Evolutionary conservation across 306 rosid genomes (phyloP).

Genomic region (Fragaria vesca): DNA sequence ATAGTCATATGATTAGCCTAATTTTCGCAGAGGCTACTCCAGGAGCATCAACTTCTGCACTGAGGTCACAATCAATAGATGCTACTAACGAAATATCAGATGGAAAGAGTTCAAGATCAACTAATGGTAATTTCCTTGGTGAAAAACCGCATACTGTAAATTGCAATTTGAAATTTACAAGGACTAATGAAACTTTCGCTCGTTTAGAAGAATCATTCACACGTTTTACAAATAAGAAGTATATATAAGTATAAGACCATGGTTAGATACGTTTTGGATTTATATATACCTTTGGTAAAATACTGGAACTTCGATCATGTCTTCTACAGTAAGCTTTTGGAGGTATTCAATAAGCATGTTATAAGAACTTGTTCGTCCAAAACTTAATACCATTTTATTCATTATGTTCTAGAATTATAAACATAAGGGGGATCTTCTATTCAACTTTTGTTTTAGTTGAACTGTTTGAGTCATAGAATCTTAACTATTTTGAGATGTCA

Average conservation of each 20-base stretch:
- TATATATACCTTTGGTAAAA: neutral
- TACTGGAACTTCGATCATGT: neutral
- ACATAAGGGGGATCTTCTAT: neutral
- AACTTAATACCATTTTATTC: neutral
- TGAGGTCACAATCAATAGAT: neutral
- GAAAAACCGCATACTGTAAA: neutral
- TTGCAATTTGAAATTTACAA: neutral
- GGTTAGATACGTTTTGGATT: neutral
- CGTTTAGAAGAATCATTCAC: neutral
- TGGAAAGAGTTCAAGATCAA: neutral
- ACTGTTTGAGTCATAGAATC: neutral
- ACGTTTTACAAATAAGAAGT: neutral
- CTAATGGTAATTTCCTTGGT: neutral
- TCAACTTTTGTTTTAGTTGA: neutral
- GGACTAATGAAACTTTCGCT: neutral
- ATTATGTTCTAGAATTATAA: neutral
- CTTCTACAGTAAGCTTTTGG: neutral
- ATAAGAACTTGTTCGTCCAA: neutral
- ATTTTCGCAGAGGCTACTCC: slow-evolving; percentile 10
- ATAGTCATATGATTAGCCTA: neutral
- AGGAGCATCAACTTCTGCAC: slow-evolving; percentile 4
- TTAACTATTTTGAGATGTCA: neutral
- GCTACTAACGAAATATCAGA: neutral
- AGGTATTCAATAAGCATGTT: neutral
- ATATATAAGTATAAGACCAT: neutral